Percentiles rank a stretch among this genome's conserved stretches.
phyloP scores from a whole-genome alignment of 441 rosid species.

The Erodium trifolium region DNA sequence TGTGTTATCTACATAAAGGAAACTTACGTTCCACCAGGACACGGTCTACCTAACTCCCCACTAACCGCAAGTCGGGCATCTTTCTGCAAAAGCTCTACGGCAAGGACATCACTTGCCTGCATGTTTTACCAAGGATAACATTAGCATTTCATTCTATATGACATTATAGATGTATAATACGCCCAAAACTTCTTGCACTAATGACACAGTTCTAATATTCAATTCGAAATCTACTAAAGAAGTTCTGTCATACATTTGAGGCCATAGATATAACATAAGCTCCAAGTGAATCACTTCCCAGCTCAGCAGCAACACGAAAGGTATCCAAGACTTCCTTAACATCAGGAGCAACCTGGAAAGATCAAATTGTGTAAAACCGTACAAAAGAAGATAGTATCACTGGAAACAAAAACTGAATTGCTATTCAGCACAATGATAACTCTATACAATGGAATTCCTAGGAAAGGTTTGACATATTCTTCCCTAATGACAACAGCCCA shows the following conservation, averaged over 20 bases:
- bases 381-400: neutral
- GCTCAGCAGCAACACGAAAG: slow-evolving; percentile 47
- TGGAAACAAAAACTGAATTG: neutral
- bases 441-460: neutral
- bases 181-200: neutral
- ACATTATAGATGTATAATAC: neutral
- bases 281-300: slow-evolving; percentile 74
- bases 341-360: slow-evolving; percentile 64
- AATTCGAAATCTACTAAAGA: neutral
- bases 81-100: slow-evolving; percentile 55
- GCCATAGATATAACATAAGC: slow-evolving; percentile 68
- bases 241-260: slow-evolving; percentile 44
- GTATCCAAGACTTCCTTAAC: slow-evolving; percentile 64
- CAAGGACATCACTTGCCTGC: slow-evolving; percentile 70
- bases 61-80: slow-evolving; percentile 82
- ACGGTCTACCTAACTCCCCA: slow-evolving; percentile 84
- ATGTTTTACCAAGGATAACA: slow-evolving; percentile 14
- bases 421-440: neutral
- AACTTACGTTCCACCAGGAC: slow-evolving; percentile 86
- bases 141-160: neutral
- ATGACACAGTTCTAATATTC: neutral
- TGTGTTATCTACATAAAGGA: neutral
- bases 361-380: neutral
- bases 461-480: neutral
- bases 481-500: neutral